phyloP scores from a whole-genome alignment of 2,329 filamentous ascomycete genomes.

The Alternaria sp. region DNA sequence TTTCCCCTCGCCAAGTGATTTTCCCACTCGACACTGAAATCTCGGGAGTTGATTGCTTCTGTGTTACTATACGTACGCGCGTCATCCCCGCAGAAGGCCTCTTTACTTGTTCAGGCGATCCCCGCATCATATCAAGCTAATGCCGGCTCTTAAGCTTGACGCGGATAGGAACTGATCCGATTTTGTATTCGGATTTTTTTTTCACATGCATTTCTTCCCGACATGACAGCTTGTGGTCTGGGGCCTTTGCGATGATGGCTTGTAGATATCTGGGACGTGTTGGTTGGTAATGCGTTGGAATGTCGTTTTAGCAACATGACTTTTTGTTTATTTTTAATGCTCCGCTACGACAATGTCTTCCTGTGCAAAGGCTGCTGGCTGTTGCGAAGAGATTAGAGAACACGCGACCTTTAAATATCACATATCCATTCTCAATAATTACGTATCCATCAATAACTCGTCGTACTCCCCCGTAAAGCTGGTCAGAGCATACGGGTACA shows the following conservation, averaged over 20 bases:
- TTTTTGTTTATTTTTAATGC: neutral
- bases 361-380: neutral
- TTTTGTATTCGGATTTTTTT: neutral
- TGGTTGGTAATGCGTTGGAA: neutral
- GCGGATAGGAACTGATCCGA: neutral
- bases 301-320: neutral
- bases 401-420: neutral
- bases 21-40: neutral
- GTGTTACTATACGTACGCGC: conserved; percentile 11
- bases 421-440: neutral
- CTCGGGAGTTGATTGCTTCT: neutral
- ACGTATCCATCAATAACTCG: neutral
- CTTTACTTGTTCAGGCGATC: conserved; percentile 22
- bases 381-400: neutral
- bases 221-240: neutral
- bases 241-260: neutral
- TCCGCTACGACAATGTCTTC: neutral
- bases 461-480: neutral
- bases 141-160: conserved; percentile 1
- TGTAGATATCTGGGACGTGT: neutral
- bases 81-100: conserved; percentile 16
- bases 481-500: neutral
- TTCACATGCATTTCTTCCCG: neutral
- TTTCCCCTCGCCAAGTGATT: neutral
- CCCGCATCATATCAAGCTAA: conserved; percentile 17